Conservation (phyloP, 306 rosid genomes). For the Ammopiptanthus mongolicus region DNA sequence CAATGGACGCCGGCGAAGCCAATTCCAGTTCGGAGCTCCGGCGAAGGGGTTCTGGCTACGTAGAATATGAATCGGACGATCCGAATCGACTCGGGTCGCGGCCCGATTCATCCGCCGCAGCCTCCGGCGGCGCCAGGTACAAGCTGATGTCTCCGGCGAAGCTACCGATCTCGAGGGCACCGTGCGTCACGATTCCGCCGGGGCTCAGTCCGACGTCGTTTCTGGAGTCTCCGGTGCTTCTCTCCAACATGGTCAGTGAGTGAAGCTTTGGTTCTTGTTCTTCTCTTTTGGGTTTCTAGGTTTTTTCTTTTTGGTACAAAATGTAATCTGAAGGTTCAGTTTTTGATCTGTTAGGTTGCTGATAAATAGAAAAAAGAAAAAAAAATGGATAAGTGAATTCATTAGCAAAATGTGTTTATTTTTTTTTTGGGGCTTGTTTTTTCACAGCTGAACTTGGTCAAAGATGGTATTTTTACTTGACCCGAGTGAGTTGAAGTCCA, state of each 20-base stretch:
- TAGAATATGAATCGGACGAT: conserved; percentile 20
- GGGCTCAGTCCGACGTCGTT: conserved; percentile 90
- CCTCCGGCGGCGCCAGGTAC: conserved; percentile 54
- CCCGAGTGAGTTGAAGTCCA: conserved; percentile 6
- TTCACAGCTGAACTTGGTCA: conserved; percentile 15
- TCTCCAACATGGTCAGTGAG: conserved; percentile 67
- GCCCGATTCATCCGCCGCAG: neutral
- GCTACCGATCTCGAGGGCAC: conserved; percentile 95
- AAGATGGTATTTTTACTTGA: conserved; percentile 19
- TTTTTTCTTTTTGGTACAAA: neutral
- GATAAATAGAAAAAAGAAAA: neutral
- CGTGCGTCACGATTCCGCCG: conserved; percentile 79
- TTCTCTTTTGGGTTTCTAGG: neutral
- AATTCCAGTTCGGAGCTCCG: conserved; percentile 25
- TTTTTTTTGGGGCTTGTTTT: neutral
- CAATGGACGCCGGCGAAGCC: conserved; percentile 40
- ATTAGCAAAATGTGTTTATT: neutral
- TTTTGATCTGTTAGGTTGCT: conserved; percentile 29
- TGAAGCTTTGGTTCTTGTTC: neutral
- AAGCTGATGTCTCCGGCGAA: conserved; percentile 92
- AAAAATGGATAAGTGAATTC: neutral
- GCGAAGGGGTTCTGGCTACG: neutral
- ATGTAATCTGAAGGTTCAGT: neutral
- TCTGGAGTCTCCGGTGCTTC: conserved; percentile 86
- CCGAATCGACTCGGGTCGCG: conserved; percentile 18